Evolutionary conservation across 768 basidiomycete genomes (phyloP).

Genomic region (Naganishia antarctica): DNA sequence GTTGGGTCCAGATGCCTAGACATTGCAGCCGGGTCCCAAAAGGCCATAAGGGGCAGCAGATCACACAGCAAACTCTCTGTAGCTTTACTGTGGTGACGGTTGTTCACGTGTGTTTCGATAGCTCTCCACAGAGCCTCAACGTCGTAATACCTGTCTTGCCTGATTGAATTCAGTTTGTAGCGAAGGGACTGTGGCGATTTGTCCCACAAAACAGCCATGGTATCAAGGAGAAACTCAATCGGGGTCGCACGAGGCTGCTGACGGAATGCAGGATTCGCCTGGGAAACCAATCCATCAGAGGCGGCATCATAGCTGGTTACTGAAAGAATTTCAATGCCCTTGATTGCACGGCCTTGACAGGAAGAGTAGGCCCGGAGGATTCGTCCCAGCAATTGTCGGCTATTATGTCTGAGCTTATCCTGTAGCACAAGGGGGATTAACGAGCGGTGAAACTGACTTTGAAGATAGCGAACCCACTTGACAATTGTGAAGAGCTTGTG

Average conservation of each 20-base stretch:
- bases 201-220: slow-evolving; percentile 19
- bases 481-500: slow-evolving; percentile 21
- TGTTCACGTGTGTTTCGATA: not conserved
- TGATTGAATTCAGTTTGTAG: slow-evolving; percentile 21
- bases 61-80: slow-evolving; percentile 3
- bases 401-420: slow-evolving; percentile 10
- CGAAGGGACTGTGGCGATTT: slow-evolving; percentile 8
- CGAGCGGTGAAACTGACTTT: not conserved
- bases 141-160: slow-evolving; percentile 25
- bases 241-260: not conserved
- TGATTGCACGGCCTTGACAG: slow-evolving; percentile 9
- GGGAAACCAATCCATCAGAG: slow-evolving; percentile 7
- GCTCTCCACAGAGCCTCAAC: slow-evolving; percentile 21
- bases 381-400: slow-evolving; percentile 14
- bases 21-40: slow-evolving; percentile 1
- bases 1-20: slow-evolving; percentile 1
- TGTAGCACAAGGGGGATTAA: not conserved
- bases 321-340: slow-evolving; percentile 27
- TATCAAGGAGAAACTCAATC: slow-evolving; percentile 15
- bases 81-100: not conserved
- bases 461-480: slow-evolving; percentile 15
- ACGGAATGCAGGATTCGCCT: not conserved
- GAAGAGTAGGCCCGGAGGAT: slow-evolving; percentile 13
- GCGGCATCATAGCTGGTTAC: slow-evolving; percentile 28
- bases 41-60: slow-evolving; percentile 16